Evolutionary conservation across 2,329 filamentous ascomycete species (phyloP), one percentile per base, ranked within the genome.

Genomic region (Penicillium brasilianum): DNA sequence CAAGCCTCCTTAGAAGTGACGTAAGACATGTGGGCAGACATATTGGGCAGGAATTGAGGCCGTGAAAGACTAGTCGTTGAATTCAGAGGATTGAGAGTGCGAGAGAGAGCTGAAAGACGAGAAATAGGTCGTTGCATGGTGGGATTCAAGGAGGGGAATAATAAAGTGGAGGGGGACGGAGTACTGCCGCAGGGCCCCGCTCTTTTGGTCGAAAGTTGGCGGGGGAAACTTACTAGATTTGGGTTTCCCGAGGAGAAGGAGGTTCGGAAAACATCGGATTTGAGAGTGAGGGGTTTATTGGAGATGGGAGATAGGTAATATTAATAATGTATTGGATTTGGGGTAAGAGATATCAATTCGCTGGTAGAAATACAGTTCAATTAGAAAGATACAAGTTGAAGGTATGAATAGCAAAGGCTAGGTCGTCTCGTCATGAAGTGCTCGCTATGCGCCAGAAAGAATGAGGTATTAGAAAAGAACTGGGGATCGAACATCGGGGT

Each of bases 1-100:
- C 77, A 80, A 55, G 80, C 80, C 59, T 79, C 76, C 69, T 77
- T 75, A 37, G 78, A 71, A 62, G 76, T 76, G 66, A 82, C 71
- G 53, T 69, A 63, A 43, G 74, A 75, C 69, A 80, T 72, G 62
- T 66, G 61, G 60, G 71, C 69, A 68, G 77, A 76, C 77, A 79
- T 79, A 59, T 59, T 67, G 18, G 58, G 36, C 22, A 49, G 32
- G 39, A 51, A 54, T 60, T 69, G 67, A 50, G 62, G 57, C 28
- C 54, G 56, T 51, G 18, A 22, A 14, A 16, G 57, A 36, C 51
- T 57, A 41, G 51, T 37, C 34, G 55, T 57, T 51, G 50, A 11
- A 28, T 32, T 28, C 41, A n/a, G 57, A 49, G 65, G 37, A 50
- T 59, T 46, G 37, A 65, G 50, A 32, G 53, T 53, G 52, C 57